Evolutionary conservation across 345 rosid genomes (phyloP), one percentile per base, ranked within the genome.

Genomic region (Bruguiera sexangula): DNA sequence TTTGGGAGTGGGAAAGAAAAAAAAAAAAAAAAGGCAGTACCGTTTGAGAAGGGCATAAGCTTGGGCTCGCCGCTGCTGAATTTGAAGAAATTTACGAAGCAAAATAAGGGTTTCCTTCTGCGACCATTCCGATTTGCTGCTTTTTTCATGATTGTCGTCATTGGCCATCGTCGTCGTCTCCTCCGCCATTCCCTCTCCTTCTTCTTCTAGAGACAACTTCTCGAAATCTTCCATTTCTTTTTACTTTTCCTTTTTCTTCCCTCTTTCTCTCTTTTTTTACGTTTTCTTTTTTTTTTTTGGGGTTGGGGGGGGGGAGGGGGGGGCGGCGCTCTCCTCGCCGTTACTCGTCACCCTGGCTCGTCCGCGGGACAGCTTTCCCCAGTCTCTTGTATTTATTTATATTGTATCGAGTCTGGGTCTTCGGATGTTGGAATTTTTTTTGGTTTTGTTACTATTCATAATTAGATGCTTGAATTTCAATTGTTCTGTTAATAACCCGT

Each of bases 61-160:
- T 76, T 76, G 88, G 53, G 98, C 97, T 76, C 98, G 83, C 32
- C 97, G 89, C 80, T 85, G 85, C 85, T 94, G 98, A 67, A 89
- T 73, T 26, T 75, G 80, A 26, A 91, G 86, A 78, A 94, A 76
- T 55, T 78, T 69, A 68, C 89, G 89, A 56, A 91, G 98, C 74
- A 86, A 71, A 59, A 46, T 61, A 24, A 89, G 74, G 67, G 82
- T 83, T 69, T 71, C 75, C 2, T 82, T 75, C 46, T 76, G 53
- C 60, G 24, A 27, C 2, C 4, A 21, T 55, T 55, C 60, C 11
- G 24, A 22, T 27, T 55, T 24, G 13, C 29, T 13, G 1, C 59
- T 54, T 7, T 54, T n/a, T 1, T 5, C 13, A 8, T 9, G 15
- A 21, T 22, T 60, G 22, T 32, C 37, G 64, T 62, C 26, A 37